These are phyloP conservation scores for Plasmopara viticola DNA, from an alignment of 352 stramenopile species.

Conservation along the genomic window DNA sequence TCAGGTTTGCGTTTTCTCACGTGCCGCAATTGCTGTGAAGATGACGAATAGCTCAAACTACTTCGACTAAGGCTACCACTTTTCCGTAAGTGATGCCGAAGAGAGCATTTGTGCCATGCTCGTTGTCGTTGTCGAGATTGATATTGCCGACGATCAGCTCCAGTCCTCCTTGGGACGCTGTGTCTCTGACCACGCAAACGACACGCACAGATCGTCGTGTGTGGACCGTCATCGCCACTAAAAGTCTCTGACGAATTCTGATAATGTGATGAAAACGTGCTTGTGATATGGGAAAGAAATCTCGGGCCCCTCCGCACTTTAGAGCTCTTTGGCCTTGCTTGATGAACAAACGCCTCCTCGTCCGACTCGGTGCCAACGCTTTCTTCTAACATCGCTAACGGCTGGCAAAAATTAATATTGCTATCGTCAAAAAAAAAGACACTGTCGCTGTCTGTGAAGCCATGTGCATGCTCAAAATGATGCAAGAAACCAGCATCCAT, in stretches of 20 bases:
- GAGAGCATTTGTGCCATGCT: conserved; percentile 7
- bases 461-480: conserved; percentile 30
- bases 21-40: conserved; percentile 17
- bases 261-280: conserved; percentile 17
- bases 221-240: conserved; percentile 1
- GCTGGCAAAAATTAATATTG: conserved; percentile 38
- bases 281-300: conserved; percentile 24
- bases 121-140: conserved; percentile 2
- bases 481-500: conserved; percentile 54
- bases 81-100: conserved; percentile 4
- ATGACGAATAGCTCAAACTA: background rate
- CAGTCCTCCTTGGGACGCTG: conserved; percentile 4
- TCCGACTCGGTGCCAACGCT: conserved; percentile 17
- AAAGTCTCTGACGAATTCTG: conserved; percentile 3
- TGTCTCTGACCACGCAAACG: conserved; percentile 16
- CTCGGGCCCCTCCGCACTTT: conserved; percentile 3
- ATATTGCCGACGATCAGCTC: background rate
- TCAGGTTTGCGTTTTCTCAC: conserved; percentile 8
- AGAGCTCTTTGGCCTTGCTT: conserved; percentile 7
- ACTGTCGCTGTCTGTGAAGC: conserved; percentile 27
- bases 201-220: conserved; percentile 13
- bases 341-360: conserved; percentile 9
- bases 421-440: conserved; percentile 53
- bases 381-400: conserved; percentile 35
- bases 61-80: conserved; percentile 17